Base-by-base conservation (phyloP, 345 rosid genomes). In the Populus davidiana region DNA sequence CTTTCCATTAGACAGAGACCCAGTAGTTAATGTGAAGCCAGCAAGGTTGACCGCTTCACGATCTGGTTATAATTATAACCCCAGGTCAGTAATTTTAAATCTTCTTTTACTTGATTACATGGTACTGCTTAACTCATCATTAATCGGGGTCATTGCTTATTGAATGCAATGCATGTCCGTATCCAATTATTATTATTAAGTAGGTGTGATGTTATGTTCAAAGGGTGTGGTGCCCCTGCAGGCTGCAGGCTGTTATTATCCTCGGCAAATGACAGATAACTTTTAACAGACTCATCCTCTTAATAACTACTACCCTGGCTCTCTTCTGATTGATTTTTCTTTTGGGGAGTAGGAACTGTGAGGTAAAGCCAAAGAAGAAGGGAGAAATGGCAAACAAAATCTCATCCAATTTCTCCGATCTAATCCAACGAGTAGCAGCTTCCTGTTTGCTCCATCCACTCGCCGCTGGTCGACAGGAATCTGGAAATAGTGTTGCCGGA, bases 401-500 rank as follows among this genome's bases (percentile, higher is more conserved):
- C 35, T 91, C 94, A 20, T 93, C 94, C 0, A 91, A 86, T 81
- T 90, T 93, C 87, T 88, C 96, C 65, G 92, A 92, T 88, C 89
- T 95, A 85, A 89, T 95, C 66, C 99, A 95, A 27, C 86, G 98
- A 62, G 94, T 92, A 20, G 87, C 98, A 5, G 94, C 98, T 21
- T 90, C 95, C 65, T 93, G 99, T 84, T 83, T 95, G 81, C 88
- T 93, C 80, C 94, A 93, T 83, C 98, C 99, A 0, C 90, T 95
- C 69, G 89, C 90, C 79, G 83, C 90, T 81, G 83, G 86, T 35
- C 81, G 95, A 69, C 93, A 88, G n/a, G 86, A 77, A 2, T 14
- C 87, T 61, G 80, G 78, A 16, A 83, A 85, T 52, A 77, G 5
- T 64, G 68, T 27, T 74, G 29, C 80, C 41, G 85, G 77, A 3